These are phyloP conservation scores for Verticillium nubilum DNA, from an alignment of 2,329 filamentous ascomycete genomes.

Conservation along the genomic window DNA sequence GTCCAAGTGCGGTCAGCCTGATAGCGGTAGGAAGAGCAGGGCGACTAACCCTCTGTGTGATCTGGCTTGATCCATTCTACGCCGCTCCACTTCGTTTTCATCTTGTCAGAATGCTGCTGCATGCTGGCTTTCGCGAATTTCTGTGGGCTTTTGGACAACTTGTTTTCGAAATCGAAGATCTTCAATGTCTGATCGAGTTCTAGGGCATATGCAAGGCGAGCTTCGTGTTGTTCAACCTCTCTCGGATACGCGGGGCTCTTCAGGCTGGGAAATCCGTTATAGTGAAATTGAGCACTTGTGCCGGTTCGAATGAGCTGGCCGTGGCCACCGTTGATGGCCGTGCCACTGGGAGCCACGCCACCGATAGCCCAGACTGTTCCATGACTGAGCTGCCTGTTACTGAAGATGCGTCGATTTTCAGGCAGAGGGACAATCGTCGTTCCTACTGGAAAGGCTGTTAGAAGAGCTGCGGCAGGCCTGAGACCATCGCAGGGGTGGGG, in stretches of 20 bases:
- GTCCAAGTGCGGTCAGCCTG: not conserved
- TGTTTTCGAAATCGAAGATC: slow-evolving; percentile 52
- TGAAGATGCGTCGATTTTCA: slow-evolving; percentile 16
- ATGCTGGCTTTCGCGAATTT: slow-evolving; percentile 5
- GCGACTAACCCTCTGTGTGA: not conserved
- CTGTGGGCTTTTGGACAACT: slow-evolving; percentile 13
- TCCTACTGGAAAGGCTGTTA: slow-evolving; percentile 13
- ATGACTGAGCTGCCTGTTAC: slow-evolving; percentile 53
- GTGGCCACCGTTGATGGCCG: slow-evolving; percentile 55
- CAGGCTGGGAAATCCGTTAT: slow-evolving; percentile 39
- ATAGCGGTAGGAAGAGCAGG: not conserved
- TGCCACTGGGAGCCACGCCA: slow-evolving; percentile 53
- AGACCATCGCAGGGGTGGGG: too few relatives aligned
- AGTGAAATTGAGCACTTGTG: slow-evolving; percentile 64
- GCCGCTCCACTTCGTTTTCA: slow-evolving; percentile 36
- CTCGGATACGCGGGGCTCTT: slow-evolving; percentile 20
- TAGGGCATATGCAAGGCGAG: slow-evolving; percentile 72
- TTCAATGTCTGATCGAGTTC: slow-evolving; percentile 67
- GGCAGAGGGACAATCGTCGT: slow-evolving; percentile 15
- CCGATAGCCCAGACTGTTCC: slow-evolving; percentile 75
- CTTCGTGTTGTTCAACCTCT: slow-evolving; percentile 63
- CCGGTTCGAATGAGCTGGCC: slow-evolving; percentile 62
- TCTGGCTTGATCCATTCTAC: slow-evolving; percentile 28
- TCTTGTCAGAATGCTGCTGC: not conserved
- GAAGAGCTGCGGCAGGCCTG: not conserved